Conservation (phyloP, 225 moss, liverwort and hornwort genomes). For the Asterella californica region DNA sequence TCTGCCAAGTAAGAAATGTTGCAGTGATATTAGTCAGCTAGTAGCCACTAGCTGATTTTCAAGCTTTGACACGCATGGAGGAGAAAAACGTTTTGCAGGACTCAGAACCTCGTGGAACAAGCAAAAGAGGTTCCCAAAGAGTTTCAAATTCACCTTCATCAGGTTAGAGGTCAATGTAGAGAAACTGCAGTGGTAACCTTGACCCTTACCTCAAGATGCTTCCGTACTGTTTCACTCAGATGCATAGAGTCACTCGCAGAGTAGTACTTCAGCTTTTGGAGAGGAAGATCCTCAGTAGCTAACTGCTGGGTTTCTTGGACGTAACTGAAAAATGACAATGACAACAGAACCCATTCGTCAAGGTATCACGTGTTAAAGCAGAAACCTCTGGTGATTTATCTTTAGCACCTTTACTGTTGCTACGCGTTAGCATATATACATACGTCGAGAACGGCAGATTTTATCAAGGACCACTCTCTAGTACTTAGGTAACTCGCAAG, state of each 20-base stretch:
- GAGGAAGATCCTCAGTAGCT: constrained; percentile 56
- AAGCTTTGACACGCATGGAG: no score
- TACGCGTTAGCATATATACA: no score
- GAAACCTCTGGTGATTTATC: no score
- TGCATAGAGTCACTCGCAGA: constrained; percentile 58
- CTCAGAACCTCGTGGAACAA: neutral
- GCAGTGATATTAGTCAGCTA: no score
- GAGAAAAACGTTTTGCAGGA: no score
- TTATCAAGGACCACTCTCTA: no score
- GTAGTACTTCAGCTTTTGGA: constrained; percentile 54
- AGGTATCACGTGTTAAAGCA: no score
- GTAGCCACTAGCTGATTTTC: no score
- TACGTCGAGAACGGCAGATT: no score
- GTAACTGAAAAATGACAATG: constrained; percentile 57
- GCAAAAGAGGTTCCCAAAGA: neutral
- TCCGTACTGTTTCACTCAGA: constrained; percentile 65
- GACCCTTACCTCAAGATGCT: constrained; percentile 52
- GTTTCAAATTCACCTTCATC: neutral
- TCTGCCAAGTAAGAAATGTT: no score
- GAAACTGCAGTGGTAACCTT: neutral
- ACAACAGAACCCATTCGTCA: neutral
- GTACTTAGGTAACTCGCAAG: no score
- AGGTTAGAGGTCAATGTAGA: neutral
- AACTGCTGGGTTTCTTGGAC: constrained; percentile 69
- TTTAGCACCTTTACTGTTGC: neutral